phyloP scores from a whole-genome alignment of 495 filamentous ascomycete genomes.

The Chaetomium fimeti region DNA sequence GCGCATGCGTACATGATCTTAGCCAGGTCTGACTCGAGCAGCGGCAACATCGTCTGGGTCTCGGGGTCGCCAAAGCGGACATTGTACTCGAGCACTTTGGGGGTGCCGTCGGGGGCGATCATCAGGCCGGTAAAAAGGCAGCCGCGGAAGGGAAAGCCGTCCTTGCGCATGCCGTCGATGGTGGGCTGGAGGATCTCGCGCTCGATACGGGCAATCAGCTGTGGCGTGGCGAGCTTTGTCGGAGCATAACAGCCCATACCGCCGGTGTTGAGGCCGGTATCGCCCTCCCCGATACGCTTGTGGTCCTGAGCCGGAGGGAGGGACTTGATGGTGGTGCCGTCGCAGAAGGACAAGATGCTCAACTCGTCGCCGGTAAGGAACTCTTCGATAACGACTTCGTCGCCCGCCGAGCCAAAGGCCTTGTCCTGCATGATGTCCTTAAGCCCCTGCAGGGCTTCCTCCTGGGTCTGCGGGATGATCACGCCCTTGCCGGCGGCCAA shows the following conservation, averaged over 20 bases:
- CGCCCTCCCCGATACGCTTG: slow-evolving; percentile 89
- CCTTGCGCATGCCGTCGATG: slow-evolving; percentile 80
- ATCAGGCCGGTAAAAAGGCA: slow-evolving; percentile 94
- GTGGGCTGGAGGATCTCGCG: slow-evolving; percentile 83
- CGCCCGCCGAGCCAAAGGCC: slow-evolving; percentile 82
- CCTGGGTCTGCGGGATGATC: slow-evolving; percentile 73
- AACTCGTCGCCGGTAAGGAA: slow-evolving; percentile 89
- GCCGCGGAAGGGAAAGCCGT: slow-evolving; percentile 77
- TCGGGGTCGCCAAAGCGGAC: slow-evolving; percentile 96
- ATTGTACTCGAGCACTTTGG: slow-evolving; percentile 94
- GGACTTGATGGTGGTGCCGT: slow-evolving; percentile 79
- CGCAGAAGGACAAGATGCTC: slow-evolving; percentile 85
- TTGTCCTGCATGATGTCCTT: slow-evolving; percentile 86
- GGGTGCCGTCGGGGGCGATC: slow-evolving; percentile 77
- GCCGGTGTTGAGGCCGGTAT: slow-evolving; percentile 90
- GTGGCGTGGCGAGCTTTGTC: slow-evolving; percentile 74
- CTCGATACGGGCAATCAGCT: slow-evolving; percentile 73
- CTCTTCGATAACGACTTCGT: slow-evolving; percentile 96
- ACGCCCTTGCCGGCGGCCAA: slow-evolving; percentile 91
- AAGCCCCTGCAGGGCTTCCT: slow-evolving; percentile 78
- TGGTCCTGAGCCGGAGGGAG: slow-evolving; percentile 96
- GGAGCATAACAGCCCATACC: slow-evolving; percentile 98
- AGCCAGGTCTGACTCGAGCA: slow-evolving; percentile 86
- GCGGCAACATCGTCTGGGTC: slow-evolving; percentile 84
- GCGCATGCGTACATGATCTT: slow-evolving; percentile 88